Evolutionary conservation across 768 basidiomycete species (phyloP).

Genomic region (Lepiota venenata): DNA sequence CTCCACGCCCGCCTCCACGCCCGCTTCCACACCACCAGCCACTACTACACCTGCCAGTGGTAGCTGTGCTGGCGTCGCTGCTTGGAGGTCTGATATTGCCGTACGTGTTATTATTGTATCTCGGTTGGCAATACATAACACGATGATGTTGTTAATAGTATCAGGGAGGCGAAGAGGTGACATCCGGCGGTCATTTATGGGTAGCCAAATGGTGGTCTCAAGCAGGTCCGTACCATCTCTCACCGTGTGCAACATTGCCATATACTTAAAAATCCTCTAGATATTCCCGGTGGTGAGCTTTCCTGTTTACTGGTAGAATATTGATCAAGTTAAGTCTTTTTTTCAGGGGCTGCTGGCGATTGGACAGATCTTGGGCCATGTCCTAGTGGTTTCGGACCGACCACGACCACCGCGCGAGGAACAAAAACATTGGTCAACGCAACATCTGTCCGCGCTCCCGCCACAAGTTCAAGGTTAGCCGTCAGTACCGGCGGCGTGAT

Average conservation of each 20-base stretch:
- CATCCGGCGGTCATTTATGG: slow-evolving; percentile 44
- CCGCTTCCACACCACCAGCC: slow-evolving; percentile 16
- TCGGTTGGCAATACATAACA: neutral
- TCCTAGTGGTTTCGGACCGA: slow-evolving; percentile 1
- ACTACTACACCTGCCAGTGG: slow-evolving; percentile 24
- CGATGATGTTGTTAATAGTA: slow-evolving; percentile 29
- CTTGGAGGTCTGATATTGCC: slow-evolving; percentile 35
- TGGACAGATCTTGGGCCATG: slow-evolving; percentile 34
- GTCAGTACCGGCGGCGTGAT: no score
- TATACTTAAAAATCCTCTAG: slow-evolving; percentile 10
- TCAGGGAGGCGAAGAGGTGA: slow-evolving; percentile 34
- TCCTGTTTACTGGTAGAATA: neutral
- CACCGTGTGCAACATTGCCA: neutral
- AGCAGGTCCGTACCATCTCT: slow-evolving; percentile 22
- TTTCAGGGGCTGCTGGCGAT: slow-evolving; percentile 26
- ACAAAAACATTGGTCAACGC: neutral
- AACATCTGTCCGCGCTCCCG: neutral
- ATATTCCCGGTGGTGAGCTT: slow-evolving; percentile 28
- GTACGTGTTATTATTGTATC: slow-evolving; percentile 37
- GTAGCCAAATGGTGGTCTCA: slow-evolving; percentile 47
- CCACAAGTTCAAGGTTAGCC: no score
- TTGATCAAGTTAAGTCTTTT: neutral
- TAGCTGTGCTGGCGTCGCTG: slow-evolving; percentile 38
- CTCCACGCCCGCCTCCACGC: slow-evolving; percentile 12
- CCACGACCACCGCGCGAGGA: neutral